These are phyloP conservation scores for Akebia trifoliata DNA, from an alignment of 164 flowering plant species.

Conservation along the genomic window DNA sequence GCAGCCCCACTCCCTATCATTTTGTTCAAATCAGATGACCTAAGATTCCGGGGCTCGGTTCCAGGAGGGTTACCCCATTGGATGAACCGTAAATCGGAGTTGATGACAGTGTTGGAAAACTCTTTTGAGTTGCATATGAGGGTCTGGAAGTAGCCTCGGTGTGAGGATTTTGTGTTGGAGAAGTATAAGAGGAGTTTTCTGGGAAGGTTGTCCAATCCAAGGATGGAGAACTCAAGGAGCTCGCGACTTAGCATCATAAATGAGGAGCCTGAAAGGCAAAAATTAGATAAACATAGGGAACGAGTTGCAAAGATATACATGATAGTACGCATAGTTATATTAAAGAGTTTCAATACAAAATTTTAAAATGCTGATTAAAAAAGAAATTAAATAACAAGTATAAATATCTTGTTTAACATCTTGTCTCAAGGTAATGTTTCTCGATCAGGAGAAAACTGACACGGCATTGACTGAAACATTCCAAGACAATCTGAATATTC, in stretches of 20 bases:
- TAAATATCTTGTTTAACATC: too few relatives aligned
- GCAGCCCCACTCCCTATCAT: constrained; percentile 23
- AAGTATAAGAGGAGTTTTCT: constrained; percentile 28
- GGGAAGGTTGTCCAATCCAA: constrained; percentile 30
- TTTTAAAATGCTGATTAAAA: too few relatives aligned
- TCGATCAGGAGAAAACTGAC: too few relatives aligned
- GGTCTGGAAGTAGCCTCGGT: constrained; percentile 26
- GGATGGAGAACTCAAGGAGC: constrained; percentile 22
- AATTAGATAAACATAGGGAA: background rate
- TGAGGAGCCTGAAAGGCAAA: constrained; percentile 18
- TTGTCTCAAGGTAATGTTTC: too few relatives aligned
- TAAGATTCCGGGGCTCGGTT: constrained; percentile 17
- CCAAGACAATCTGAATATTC: too few relatives aligned
- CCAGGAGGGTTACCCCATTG: constrained; percentile 20
- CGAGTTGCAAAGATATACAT: background rate
- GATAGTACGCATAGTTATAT: background rate
- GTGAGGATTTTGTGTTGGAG: constrained; percentile 20
- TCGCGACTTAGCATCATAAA: constrained; percentile 24
- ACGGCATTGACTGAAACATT: too few relatives aligned
- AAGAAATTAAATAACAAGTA: too few relatives aligned
- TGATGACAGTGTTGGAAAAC: constrained; percentile 13
- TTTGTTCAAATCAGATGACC: constrained; percentile 16
- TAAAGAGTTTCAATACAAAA: background rate
- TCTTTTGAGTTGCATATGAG: constrained; percentile 24
- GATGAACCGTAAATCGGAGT: constrained; percentile 15